Conservation (phyloP, 129 eudicot species). For the Arctium lappa region DNA sequence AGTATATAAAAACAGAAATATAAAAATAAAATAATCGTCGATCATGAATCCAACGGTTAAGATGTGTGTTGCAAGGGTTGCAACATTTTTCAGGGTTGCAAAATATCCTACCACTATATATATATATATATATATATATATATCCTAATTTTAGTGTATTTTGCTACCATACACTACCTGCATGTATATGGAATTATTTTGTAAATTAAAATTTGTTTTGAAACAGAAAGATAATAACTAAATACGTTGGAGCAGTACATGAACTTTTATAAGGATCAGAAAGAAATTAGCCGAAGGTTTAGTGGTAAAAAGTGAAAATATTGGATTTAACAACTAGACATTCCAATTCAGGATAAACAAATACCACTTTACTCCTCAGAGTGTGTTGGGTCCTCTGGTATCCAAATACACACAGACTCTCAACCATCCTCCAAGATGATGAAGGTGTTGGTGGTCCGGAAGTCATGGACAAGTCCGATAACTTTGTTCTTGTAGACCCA, state of each 20-base stretch:
- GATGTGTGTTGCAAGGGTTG: too few relatives aligned
- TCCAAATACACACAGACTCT: constrained; percentile 61
- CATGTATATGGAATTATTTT: neutral
- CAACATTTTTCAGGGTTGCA: too few relatives aligned
- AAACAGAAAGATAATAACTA: constrained; percentile 26
- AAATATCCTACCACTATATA: too few relatives aligned
- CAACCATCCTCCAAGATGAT: constrained; percentile 64
- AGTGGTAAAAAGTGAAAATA: neutral
- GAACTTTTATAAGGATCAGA: constrained; percentile 24
- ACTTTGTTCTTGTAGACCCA: neutral
- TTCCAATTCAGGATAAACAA: constrained; percentile 69
- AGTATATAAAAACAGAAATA: too few relatives aligned
- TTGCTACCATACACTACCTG: too few relatives aligned
- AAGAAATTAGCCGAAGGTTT: neutral
- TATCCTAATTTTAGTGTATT: too few relatives aligned
- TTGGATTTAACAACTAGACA: constrained; percentile 48
- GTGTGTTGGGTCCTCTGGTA: constrained; percentile 38
- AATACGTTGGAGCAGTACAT: constrained; percentile 53
- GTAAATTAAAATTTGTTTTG: neutral
- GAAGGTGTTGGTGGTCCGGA: constrained; percentile 62
- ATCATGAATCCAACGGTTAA: too few relatives aligned
- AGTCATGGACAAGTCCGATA: constrained; percentile 38
- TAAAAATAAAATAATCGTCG: too few relatives aligned
- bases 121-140: too few relatives aligned
- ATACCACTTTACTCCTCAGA: constrained; percentile 30